These are phyloP conservation scores for Solanum okadae DNA, from an alignment of 257 asterid genomes.

Conservation along the genomic window DNA sequence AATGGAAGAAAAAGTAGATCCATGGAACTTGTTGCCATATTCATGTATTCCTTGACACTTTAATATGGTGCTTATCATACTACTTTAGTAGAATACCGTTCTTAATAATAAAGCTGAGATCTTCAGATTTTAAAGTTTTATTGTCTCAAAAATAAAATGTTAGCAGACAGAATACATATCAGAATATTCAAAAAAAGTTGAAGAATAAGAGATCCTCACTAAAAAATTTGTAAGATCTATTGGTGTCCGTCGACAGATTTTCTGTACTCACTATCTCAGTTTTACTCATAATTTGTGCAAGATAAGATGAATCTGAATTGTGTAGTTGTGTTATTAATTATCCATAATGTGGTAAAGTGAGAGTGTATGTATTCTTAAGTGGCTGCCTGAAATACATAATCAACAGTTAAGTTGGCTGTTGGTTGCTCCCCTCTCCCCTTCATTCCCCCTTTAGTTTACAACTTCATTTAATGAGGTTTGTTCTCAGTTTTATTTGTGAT, in stretches of 20 bases:
- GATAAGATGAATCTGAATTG: neutral
- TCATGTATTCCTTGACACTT: neutral
- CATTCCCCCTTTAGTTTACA: neutral
- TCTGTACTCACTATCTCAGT: neutral
- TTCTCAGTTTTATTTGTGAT: neutral
- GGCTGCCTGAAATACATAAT: neutral
- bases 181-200: neutral
- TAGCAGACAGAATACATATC: neutral
- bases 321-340: neutral
- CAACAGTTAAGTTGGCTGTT: neutral
- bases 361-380: neutral
- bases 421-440: neutral
- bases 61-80: neutral
- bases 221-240: neutral
- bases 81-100: neutral
- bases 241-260: neutral
- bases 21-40: neutral
- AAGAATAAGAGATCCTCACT: neutral
- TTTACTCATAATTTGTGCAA: neutral
- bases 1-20: neutral
- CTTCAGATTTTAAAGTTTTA: neutral
- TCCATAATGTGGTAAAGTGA: neutral
- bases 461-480: neutral
- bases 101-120: neutral
- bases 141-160: neutral